Conservation (phyloP, 495 filamentous ascomycete species). For the Penicillium alfredii region DNA sequence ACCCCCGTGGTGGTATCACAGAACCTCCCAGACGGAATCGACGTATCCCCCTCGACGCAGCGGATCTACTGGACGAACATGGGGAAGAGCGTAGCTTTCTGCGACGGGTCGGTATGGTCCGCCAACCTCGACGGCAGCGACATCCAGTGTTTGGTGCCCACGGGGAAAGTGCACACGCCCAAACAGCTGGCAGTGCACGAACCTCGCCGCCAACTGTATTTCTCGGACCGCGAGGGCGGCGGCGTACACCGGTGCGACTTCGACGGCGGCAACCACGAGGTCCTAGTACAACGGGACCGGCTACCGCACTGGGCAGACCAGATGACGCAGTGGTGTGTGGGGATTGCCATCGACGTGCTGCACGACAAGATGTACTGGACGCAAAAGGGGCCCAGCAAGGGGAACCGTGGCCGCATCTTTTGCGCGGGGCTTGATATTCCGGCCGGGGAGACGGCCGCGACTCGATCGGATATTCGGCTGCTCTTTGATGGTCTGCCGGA, state of each 20-base stretch:
- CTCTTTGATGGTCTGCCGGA: conserved; percentile 43
- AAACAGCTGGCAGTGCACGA: conserved; percentile 45
- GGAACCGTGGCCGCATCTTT: conserved; percentile 41
- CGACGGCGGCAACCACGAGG: conserved; percentile 42
- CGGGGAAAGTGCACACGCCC: conserved; percentile 43
- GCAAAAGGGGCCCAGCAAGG: conserved; percentile 50
- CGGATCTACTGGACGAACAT: conserved; percentile 52
- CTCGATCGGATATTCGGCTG: conserved; percentile 36
- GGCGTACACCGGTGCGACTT: conserved; percentile 39
- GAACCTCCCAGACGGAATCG: conserved; percentile 46
- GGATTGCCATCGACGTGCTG: conserved; percentile 36
- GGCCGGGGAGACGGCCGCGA: conserved; percentile 18
- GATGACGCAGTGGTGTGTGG: conserved; percentile 47
- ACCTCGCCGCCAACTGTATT: conserved; percentile 35
- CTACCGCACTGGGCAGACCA: conserved; percentile 15
- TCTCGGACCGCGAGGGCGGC: conserved; percentile 51
- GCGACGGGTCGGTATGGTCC: conserved; percentile 42
- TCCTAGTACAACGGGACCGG: conserved; percentile 32
- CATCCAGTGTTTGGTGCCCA: conserved; percentile 29
- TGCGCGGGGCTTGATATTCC: conserved; percentile 36
- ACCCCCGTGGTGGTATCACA: conserved; percentile 24
- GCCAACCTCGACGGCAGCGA: conserved; percentile 41
- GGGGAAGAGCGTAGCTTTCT: conserved; percentile 29
- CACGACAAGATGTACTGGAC: conserved; percentile 49
- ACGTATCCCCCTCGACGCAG: conserved; percentile 23